Conservation (phyloP, 768 basidiomycete species). For the Boletus huronensis region DNA sequence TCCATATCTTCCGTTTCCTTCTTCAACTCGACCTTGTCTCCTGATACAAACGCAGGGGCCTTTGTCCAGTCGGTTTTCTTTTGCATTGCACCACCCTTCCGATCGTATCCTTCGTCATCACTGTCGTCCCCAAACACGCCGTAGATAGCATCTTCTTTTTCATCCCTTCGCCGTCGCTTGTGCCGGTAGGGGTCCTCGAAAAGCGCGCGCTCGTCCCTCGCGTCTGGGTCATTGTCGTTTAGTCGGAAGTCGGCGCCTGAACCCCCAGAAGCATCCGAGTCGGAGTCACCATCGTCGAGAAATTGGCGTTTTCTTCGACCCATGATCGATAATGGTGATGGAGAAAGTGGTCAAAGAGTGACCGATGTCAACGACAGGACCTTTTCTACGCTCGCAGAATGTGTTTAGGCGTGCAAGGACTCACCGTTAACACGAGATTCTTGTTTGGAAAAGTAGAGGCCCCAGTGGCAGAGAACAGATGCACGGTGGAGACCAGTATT, state of each 20-base stretch:
- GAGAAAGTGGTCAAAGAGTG: not conserved
- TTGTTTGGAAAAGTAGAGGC: not conserved
- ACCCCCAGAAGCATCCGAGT: conserved; percentile 65
- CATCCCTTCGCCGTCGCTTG: conserved; percentile 62
- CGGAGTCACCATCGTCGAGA: conserved; percentile 69
- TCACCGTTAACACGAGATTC: conserved; percentile 6
- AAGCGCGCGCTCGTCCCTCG: conserved; percentile 67
- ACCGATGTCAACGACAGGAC: conserved; percentile 1
- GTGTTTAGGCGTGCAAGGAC: conserved; percentile 3
- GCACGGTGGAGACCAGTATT: not conserved
- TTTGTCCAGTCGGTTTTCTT: conserved; percentile 68
- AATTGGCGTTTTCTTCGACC: conserved; percentile 72
- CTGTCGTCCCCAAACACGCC: conserved; percentile 73
- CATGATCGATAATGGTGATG: conserved; percentile 40
- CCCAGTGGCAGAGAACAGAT: not conserved
- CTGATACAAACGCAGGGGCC: conserved; percentile 70
- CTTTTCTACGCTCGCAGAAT: conserved; percentile 1
- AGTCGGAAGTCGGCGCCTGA: conserved; percentile 51
- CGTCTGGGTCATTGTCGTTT: conserved; percentile 56
- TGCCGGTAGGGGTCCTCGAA: conserved; percentile 74
- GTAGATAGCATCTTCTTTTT: conserved; percentile 72
- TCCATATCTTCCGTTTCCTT: conserved; percentile 42
- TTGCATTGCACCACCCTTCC: conserved; percentile 23
- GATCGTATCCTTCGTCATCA: conserved; percentile 51
- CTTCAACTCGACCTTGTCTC: conserved; percentile 41